A percentile compares a stretch with the other conserved stretches of the same genome.
phyloP scores from a whole-genome alignment of 1,284 basidiomycete genomes.

The Porodaedalea pini region DNA sequence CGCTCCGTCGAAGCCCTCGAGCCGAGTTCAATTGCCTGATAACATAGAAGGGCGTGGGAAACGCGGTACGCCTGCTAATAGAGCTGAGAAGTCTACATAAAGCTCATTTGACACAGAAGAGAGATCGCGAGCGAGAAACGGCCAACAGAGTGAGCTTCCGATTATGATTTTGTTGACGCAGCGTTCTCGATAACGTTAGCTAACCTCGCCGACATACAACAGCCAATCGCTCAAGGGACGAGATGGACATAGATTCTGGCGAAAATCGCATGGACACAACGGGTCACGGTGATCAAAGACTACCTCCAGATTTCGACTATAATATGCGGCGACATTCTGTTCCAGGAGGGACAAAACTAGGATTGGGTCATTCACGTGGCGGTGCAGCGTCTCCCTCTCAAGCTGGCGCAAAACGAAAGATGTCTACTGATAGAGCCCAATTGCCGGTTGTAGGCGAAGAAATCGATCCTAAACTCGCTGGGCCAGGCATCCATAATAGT shows the following conservation, averaged over 20 bases:
- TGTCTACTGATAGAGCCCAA: slow-evolving; percentile 61
- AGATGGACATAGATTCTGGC: slow-evolving; percentile 44
- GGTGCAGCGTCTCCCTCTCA: slow-evolving; percentile 15
- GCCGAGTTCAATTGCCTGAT: slow-evolving; percentile 45
- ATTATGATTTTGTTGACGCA: background rate
- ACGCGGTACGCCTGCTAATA: slow-evolving; percentile 29
- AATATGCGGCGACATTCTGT: slow-evolving; percentile 65
- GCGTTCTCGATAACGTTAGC: slow-evolving; percentile 16
- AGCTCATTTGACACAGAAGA: slow-evolving; percentile 9
- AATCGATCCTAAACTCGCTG: slow-evolving; percentile 60
- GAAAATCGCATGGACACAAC: slow-evolving; percentile 20
- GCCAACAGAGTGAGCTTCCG: slow-evolving; percentile 13
- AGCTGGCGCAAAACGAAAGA: slow-evolving; percentile 71
- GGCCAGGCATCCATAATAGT: slow-evolving; percentile 59
- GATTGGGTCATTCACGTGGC: slow-evolving; percentile 18
- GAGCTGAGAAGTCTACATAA: slow-evolving; percentile 17
- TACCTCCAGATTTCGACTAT: slow-evolving; percentile 53
- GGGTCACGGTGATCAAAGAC: slow-evolving; percentile 27
- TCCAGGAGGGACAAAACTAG: slow-evolving; percentile 39
- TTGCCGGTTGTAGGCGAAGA: slow-evolving; percentile 53
- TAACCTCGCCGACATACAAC: slow-evolving; percentile 21
- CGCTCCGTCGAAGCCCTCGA: slow-evolving; percentile 47
- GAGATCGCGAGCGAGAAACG: slow-evolving; percentile 2
- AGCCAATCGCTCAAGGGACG: slow-evolving; percentile 35
- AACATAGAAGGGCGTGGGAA: slow-evolving; percentile 19